These are phyloP conservation scores for Laburnicola sp. DNA, from an alignment of 2,329 filamentous ascomycete species.

Conservation along the genomic window DNA sequence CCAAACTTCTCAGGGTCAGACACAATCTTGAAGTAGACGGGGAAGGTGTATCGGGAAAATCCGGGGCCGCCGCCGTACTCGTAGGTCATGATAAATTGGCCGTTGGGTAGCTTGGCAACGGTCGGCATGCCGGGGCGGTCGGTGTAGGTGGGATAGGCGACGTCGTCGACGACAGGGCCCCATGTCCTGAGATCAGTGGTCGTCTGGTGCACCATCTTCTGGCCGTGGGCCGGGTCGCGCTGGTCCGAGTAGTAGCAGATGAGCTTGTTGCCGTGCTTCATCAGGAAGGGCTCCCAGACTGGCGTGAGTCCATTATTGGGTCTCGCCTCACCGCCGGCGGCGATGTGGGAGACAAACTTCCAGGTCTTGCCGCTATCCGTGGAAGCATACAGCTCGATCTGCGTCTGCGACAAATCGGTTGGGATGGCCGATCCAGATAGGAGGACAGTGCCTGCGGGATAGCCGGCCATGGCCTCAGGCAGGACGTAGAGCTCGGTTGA, in stretches of 20 bases:
- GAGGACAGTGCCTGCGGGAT: slow-evolving; percentile 26
- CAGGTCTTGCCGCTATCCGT: slow-evolving; percentile 23
- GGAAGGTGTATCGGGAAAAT: neutral
- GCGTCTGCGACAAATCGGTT: slow-evolving; percentile 50
- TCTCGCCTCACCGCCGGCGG: slow-evolving; percentile 20
- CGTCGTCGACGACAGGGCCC: slow-evolving; percentile 28
- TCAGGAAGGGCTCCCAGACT: slow-evolving; percentile 29
- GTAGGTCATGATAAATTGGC: slow-evolving; percentile 30
- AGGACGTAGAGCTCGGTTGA: slow-evolving; percentile 23
- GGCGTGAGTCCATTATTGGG: slow-evolving; percentile 27
- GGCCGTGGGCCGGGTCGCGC: slow-evolving; percentile 27
- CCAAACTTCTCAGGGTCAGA: slow-evolving; percentile 23
- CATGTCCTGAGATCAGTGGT: slow-evolving; percentile 24
- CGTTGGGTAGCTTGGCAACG: slow-evolving; percentile 22
- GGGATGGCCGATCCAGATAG: too few species aligned
- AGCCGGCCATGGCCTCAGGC: slow-evolving; percentile 20
- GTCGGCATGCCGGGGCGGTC: slow-evolving; percentile 30
- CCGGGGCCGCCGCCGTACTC: slow-evolving; percentile 10
- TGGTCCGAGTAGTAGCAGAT: slow-evolving; percentile 32
- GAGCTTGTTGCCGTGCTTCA: slow-evolving; percentile 25
- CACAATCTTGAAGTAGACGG: neutral
- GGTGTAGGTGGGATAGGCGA: slow-evolving; percentile 21
- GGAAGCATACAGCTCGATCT: slow-evolving; percentile 29
- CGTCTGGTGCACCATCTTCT: slow-evolving; percentile 30
- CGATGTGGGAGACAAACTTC: slow-evolving; percentile 29